Base-by-base conservation (phyloP, 1,284 basidiomycete genomes). In the Ganoderma boninense region DNA sequence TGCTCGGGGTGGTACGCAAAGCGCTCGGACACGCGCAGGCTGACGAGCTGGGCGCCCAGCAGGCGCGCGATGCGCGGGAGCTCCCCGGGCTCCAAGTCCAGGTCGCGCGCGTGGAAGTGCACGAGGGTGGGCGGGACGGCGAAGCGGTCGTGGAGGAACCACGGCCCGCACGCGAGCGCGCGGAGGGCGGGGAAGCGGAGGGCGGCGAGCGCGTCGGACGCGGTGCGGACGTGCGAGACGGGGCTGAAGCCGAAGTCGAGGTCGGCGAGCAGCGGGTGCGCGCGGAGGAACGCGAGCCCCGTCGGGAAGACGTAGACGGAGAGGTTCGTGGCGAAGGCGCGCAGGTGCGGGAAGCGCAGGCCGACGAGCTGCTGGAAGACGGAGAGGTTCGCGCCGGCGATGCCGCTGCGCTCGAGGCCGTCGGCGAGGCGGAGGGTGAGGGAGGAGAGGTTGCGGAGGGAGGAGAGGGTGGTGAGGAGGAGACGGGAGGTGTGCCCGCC, bases 301-400 rank as follows among this genome's bases (percentile, higher is more conserved):
- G 18, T 16, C 18, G 54, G 23, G 26, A 56, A 8, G 13, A 29
- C 18, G 14, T 56, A 29, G 11, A 18, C 46, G 3, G n/a, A 49
- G 46, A 29, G 29, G 54, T 64, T 68, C 26, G 62, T 68, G 29
- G 52, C 20, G 62, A 68, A 68, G 40, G 26, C 43, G 54, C 54
- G 62, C 38, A 64, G 62, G 20, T 29, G 32, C 2, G 67, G 67
- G 62, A 63, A 64, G 29, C 10, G 20, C 26, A 29, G 4, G 4
- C 20, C 11, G 29, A 57, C 20, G 43, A 64, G 44, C 10, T 46
- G 6, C 11, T 49, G 38, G 49, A n/a, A 26, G 40, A 23, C 23
- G 23, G 29, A 32, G 29, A 32, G 29, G 29, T 11, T 44, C 18
- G 52, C 14, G 42, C n/a, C 16, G n/a, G 6, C 4, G 29, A 13